Percentiles rank a stretch among this genome's conserved stretches.
Evolutionary conservation across 257 asterid species (phyloP).

Genomic region (Solanum phureja): DNA sequence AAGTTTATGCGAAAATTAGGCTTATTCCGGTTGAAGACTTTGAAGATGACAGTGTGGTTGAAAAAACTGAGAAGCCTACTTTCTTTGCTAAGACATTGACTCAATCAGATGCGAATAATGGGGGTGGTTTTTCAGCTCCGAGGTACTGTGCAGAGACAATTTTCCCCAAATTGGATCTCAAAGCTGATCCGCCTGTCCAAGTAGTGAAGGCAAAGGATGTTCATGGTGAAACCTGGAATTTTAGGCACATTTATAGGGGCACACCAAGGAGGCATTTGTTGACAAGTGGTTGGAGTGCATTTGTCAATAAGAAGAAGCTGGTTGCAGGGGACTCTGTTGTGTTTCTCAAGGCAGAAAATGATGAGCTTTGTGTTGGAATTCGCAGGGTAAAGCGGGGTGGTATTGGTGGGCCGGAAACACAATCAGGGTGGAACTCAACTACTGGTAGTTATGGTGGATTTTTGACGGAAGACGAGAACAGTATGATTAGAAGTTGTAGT

Average conservation of each 20-base stretch:
- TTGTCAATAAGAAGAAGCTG: conserved; percentile 32
- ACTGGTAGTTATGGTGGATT: conserved; percentile 22
- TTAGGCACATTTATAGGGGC: conserved; percentile 58
- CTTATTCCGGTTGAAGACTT: conserved; percentile 14
- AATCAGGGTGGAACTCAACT: conserved; percentile 35
- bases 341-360: conserved; percentile 10
- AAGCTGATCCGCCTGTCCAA: conserved; percentile 28
- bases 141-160: conserved; percentile 30
- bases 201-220: conserved; percentile 24
- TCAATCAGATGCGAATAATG: conserved; percentile 32
- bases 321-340: conserved; percentile 18
- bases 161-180: conserved; percentile 16
- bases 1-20: conserved; percentile 19
- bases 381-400: conserved; percentile 47
- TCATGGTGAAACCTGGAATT: conserved; percentile 43
- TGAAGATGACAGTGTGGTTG: conserved; percentile 12
- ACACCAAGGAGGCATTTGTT: conserved; percentile 61
- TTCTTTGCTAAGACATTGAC: conserved; percentile 28
- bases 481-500: conserved; percentile 17
- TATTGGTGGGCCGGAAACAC: conserved; percentile 24
- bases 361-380: conserved; percentile 33
- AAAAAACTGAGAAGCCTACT: conserved; percentile 14
- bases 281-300: conserved; percentile 69
- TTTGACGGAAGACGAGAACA: conserved; percentile 32
- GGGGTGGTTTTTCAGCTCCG: conserved; percentile 32